phyloP scores from a whole-genome alignment of 768 basidiomycete genomes.

The Lepiota brunneoincarnata region DNA sequence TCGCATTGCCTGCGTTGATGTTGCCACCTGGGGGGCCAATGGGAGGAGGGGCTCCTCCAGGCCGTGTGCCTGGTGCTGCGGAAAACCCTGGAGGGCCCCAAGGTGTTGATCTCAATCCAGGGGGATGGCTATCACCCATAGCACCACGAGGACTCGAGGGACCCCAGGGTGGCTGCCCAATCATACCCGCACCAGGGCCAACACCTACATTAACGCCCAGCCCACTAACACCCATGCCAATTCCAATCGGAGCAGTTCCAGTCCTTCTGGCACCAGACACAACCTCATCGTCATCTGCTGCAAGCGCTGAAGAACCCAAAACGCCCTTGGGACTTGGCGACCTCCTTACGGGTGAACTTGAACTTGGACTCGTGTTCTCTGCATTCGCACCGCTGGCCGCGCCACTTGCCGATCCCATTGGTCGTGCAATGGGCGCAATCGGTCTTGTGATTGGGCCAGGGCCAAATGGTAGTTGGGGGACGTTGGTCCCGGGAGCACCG shows the following conservation, averaged over 20 bases:
- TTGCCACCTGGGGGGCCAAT: constrained; percentile 18
- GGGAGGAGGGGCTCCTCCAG: constrained; percentile 26
- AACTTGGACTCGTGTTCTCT: constrained; percentile 57
- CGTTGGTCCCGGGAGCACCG: constrained; percentile 7
- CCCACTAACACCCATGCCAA: constrained; percentile 8
- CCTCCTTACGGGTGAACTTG: constrained; percentile 52
- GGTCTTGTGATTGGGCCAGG: constrained; percentile 65
- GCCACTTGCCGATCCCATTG: constrained; percentile 30
- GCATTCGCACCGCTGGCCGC: constrained; percentile 27
- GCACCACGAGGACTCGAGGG: constrained; percentile 11
- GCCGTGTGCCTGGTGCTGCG: constrained; percentile 14
- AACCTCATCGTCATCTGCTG: constrained; percentile 80
- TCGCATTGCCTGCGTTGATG: constrained; percentile 2
- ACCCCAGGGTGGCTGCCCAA: constrained; percentile 10
- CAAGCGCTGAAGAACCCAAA: constrained; percentile 74
- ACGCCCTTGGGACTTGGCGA: constrained; percentile 61
- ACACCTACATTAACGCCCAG: not conserved
- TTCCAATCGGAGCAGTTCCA: constrained; percentile 23
- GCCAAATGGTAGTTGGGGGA: constrained; percentile 24
- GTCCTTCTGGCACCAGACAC: constrained; percentile 48
- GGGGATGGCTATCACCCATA: constrained; percentile 10
- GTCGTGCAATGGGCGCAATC: constrained; percentile 68
- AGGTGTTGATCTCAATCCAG: constrained; percentile 22
- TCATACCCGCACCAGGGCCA: constrained; percentile 2
- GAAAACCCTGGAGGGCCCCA: constrained; percentile 18